A percentile compares a stretch with the other conserved stretches of the same genome.
Conservation (phyloP, 306 rosid species). For the Rosa rugosa region DNA sequence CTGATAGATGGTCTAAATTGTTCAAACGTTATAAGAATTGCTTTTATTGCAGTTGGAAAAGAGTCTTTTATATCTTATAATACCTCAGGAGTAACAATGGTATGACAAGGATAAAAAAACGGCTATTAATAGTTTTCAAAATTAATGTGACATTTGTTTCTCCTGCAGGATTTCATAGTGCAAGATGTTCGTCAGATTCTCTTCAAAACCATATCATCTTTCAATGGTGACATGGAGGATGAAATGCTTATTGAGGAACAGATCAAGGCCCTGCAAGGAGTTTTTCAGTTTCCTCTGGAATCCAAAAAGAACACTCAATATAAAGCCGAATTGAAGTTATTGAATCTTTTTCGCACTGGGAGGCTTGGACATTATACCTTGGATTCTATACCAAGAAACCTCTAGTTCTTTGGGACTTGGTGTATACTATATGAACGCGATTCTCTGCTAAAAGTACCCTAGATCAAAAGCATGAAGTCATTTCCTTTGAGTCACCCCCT, state of each 20-base stretch:
- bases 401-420: not conserved
- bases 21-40: not conserved
- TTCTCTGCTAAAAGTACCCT: not conserved
- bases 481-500: no score
- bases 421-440: not conserved
- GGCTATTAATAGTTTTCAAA: not conserved
- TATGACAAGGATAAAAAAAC: not conserved
- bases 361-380: conserved; percentile 73
- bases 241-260: conserved; percentile 53
- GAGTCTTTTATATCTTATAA: not conserved
- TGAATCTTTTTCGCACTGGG: conserved; percentile 79
- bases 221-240: conserved; percentile 42
- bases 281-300: conserved; percentile 49
- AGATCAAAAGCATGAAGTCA: not conserved
- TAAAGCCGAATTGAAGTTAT: conserved; percentile 58
- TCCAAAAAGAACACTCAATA: conserved; percentile 33
- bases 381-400: conserved; percentile 46
- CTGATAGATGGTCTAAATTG: not conserved
- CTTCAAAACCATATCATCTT: conserved; percentile 50
- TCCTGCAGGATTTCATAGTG: conserved; percentile 60
- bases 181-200: conserved; percentile 56
- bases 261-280: conserved; percentile 45
- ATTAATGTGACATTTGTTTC: conserved; percentile 5
- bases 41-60: not conserved
- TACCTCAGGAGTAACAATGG: not conserved